Evolutionary conservation across 1,139 yeast genomes (phyloP), one percentile per base, ranked within the genome.

Genomic region (Scheffersomyces parashehatae): DNA sequence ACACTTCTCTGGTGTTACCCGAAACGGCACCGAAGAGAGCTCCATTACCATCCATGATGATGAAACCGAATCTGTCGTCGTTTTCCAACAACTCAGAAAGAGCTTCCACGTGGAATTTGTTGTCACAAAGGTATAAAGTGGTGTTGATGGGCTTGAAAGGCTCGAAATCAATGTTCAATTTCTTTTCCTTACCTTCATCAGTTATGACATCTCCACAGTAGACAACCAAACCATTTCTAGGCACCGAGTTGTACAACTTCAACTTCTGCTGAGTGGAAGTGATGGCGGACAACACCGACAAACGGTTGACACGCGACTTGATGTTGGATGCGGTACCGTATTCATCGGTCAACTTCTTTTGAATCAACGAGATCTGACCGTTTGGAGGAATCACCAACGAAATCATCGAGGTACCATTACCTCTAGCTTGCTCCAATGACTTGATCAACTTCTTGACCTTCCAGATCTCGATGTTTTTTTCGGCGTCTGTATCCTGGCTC

Each of bases 11-110:
- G 41, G 96, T 91, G 74, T 93, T 93, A 67, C 99, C 99, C 40
- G 95, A 83, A 43, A 93, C 83, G n/a, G 96, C 81, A 70, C 99
- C 99, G 59, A 93, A 93, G 54, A 93, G 76, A 4, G 97, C 88
- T 47, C 99, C 99, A 67, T 90, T 90, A 88, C 99, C 99, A 70
- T 93, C 99, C 99, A 93, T 93, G 59, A 93, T 85, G 59, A 93
- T 93, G 73, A 93, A 93, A 41, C 99, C 99, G 58, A 91, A 93
- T 69, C 89, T 82, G 65, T 95, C 97, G 68, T 93, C 99, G 53
- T 89, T 84, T 73, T 93, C 97, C 55, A 93, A 78, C 64, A 93
- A 79, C 70, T 93, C 99, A 41, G 96, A 82, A 49, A 93, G 79
- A 3, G 97, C 97, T 70, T 93, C 99, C 29, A 96, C 95, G 68